Evolutionary conservation across 2,329 filamentous ascomycete species (phyloP), one percentile per base, ranked within the genome.

Genomic region (Endocalyx cinctus): DNA sequence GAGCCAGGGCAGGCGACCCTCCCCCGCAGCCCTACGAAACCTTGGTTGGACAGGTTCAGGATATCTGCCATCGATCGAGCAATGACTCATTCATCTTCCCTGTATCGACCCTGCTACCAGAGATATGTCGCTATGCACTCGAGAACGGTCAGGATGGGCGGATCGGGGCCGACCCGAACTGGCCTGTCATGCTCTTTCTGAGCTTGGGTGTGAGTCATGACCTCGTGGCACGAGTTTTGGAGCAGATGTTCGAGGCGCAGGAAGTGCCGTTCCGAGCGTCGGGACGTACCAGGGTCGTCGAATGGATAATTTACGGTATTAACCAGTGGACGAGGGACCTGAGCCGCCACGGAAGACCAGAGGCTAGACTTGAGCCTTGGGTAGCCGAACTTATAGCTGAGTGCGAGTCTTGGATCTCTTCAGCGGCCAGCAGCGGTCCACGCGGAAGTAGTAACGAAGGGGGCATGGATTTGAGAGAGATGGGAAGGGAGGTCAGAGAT

Each of bases 51-150:
- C 72, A 74, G 50, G 70, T 84, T 27, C 73, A 79, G 39, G 73
- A 74, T 36, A 79, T 84, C 49, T 77, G 78, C 19, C 74, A 82
- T 49, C 74, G 77, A 27, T 77, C 79, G 12, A 74, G 74, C 8
- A 69, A 78, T 15, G 79, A 81, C 53, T 79, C 79, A 51, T 74
- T 78, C 42, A 76, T 82, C 35, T 84, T 84, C 60, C 78, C 77
- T 0, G 72, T 82, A 6, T 63, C 70, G 35, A 66, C 69, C 2
- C 64, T 84, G 1, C 66, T 84, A 10, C 75, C 76, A 1, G 68
- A 80, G 40, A 59, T 84, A 6, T 82, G 80, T 56, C 67, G 67
- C 15, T 84, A 83, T 47, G 71, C 77, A 1, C 58, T 77, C 22
- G 71, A 74, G 37, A 64, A 74, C 39, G 67, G 72, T 33, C 75